phyloP scores from a whole-genome alignment of 2,329 filamentous ascomycete genomes.

The Fusarium sp. region DNA sequence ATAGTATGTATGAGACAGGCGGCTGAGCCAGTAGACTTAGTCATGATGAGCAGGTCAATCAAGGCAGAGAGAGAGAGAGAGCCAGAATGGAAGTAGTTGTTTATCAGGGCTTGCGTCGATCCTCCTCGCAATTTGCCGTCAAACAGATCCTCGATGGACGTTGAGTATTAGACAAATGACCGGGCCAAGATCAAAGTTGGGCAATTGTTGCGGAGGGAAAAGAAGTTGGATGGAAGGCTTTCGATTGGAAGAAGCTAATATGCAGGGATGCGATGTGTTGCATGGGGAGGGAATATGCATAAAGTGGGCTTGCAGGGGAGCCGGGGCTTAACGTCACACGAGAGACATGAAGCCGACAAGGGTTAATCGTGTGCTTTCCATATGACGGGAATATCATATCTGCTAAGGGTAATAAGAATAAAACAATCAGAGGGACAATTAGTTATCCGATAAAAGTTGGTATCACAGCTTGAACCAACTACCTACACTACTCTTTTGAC shows the following conservation, averaged over 20 bases:
- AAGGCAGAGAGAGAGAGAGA: neutral
- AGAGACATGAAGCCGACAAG: constrained; percentile 24
- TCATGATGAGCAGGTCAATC: constrained; percentile 4
- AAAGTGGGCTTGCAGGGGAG: constrained; percentile 38
- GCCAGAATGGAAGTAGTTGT: constrained; percentile 3
- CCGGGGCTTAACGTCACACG: constrained; percentile 32
- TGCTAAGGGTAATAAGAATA: constrained; percentile 2
- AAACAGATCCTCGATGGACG: constrained; percentile 10
- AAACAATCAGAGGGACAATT: constrained; percentile 7
- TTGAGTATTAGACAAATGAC: neutral
- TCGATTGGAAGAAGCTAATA: constrained; percentile 12
- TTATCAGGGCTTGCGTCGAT: constrained; percentile 23
- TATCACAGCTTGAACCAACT: neutral
- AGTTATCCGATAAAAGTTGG: too few species aligned
- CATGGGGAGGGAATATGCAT: constrained; percentile 34
- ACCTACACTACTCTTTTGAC: constrained; percentile 3
- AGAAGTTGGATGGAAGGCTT: neutral
- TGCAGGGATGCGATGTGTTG: constrained; percentile 25
- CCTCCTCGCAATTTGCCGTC: constrained; percentile 32
- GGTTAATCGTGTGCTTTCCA: constrained; percentile 23
- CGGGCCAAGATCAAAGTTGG: constrained; percentile 21
- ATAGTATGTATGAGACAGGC: constrained; percentile 36
- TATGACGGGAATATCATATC: constrained; percentile 29
- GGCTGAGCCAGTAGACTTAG: neutral
- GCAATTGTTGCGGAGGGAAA: constrained; percentile 7